phyloP scores from a whole-genome alignment of 768 basidiomycete species.

The Auriscalpium orientale region DNA sequence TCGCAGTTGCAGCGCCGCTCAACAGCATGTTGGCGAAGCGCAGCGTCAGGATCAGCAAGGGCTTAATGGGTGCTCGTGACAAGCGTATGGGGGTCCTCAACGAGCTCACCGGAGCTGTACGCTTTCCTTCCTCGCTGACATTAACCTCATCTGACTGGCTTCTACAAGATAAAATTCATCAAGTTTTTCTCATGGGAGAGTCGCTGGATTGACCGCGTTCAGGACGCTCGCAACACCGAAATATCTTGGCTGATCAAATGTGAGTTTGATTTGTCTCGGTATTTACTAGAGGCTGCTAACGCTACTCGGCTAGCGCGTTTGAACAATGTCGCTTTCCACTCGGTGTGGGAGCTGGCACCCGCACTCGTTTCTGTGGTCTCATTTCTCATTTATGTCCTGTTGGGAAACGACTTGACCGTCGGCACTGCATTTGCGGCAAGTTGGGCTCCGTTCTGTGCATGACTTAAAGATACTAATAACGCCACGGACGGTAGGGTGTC shows the following conservation, averaged over 20 bases:
- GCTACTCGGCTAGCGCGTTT: conserved; percentile 42
- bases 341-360: conserved; percentile 71
- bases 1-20: conserved; percentile 61
- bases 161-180: conserved; percentile 56
- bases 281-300: no score
- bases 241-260: conserved; percentile 73
- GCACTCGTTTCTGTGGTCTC: conserved; percentile 74
- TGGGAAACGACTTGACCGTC: conserved; percentile 69
- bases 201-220: conserved; percentile 60
- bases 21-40: conserved; percentile 60
- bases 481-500: conserved; percentile 42
- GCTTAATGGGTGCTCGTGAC: conserved; percentile 54
- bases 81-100: conserved; percentile 72
- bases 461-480: neutral
- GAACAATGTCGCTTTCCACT: conserved; percentile 63
- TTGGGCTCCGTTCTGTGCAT: conserved; percentile 2
- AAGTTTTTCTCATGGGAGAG: conserved; percentile 83
- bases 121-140: neutral
- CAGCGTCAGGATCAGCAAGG: conserved; percentile 53
- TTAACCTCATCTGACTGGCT: no score
- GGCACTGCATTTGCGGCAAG: conserved; percentile 77
- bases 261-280: conserved; percentile 16
- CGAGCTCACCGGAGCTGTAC: conserved; percentile 63
- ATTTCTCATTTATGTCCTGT: conserved; percentile 67
- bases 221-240: conserved; percentile 61